Evolutionary conservation across 164 flowering plant genomes (phyloP), one percentile per base, ranked within the genome.

Genomic region (Stephania yunnanensis): DNA sequence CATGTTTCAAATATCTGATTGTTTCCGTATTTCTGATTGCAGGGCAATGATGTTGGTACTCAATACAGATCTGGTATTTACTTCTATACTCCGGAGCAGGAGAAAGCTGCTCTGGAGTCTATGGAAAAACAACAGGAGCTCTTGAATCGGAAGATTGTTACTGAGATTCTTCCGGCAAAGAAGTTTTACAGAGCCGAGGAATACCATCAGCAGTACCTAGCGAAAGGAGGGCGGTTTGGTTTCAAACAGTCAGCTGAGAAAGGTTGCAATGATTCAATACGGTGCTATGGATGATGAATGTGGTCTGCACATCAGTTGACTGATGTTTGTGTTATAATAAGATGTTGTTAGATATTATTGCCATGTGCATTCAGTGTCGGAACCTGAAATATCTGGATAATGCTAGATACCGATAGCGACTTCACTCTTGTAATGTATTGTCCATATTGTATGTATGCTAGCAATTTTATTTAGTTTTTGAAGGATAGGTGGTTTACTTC

Each of bases 21-120:
- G 48, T 10, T 30, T 46, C 46, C 11, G 4, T 31, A 19, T 68
- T 31, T 36, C 42, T 31, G 6, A 42, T 58, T 13, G 36, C 90
- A 92, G 98, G 98, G 93, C 1, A 84, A 82, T 79, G 98, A 94
- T 83, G 97, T 90, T 45, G 97, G 98, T 69, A 88, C 95, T 4
- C 98, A 94, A 76, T 92, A 94, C 85, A 82, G 97, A 74, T 95
- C 97, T 7, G 98, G 98, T 63, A 90, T 95, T 74, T 95, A 95
- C 86, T 89, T 77, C 83, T 95, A 92, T 84, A 89, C 92, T 5
- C 87, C 93, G 22, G 97, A 92, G 78, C 97, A 92, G 80, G 97
- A 92, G 87, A 84, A 91, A 73, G 87, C 82, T 46, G 97, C 95
- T 4, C 69, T 46, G 29, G 93, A 89, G 74, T 87, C 95, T 4